Evolutionary conservation across 345 rosid genomes (phyloP).

Genomic region (Salix exigua): DNA sequence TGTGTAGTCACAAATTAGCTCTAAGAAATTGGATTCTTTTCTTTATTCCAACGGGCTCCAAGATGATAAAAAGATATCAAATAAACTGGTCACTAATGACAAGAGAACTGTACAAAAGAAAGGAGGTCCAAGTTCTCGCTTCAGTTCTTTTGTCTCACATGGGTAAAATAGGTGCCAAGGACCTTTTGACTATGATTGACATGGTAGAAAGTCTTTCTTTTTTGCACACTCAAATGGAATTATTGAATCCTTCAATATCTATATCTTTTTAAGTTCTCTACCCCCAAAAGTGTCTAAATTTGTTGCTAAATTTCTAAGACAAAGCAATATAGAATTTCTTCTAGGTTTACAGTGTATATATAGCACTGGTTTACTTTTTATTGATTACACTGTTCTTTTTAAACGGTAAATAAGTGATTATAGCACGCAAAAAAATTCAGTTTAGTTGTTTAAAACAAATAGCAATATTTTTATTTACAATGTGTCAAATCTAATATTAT

Average conservation of each 20-base stretch:
- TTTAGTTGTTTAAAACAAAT: no score
- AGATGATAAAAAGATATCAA: constrained; percentile 39
- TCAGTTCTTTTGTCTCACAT: constrained; percentile 72
- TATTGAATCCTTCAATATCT: not conserved
- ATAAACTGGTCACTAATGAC: constrained; percentile 27
- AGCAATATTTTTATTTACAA: no score
- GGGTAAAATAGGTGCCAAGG: constrained; percentile 83
- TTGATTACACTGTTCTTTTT: no score
- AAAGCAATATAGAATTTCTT: not conserved
- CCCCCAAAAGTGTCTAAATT: not conserved
- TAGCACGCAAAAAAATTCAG: no score
- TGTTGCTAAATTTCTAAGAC: not conserved
- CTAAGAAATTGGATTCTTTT: constrained; percentile 36
- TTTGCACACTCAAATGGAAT: not conserved
- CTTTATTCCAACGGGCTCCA: constrained; percentile 44
- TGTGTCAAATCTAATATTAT: no score
- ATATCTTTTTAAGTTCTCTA: not conserved
- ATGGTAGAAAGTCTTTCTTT: constrained; percentile 57
- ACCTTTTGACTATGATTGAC: constrained; percentile 68
- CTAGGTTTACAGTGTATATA: no score
- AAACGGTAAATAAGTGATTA: no score
- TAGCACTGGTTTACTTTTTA: no score
- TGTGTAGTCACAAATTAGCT: constrained; percentile 48
- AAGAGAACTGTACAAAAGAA: constrained; percentile 46
- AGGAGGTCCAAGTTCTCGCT: constrained; percentile 65